Evolutionary conservation across 139 green algal genomes (phyloP).

Genomic region (Marvania coccoides): DNA sequence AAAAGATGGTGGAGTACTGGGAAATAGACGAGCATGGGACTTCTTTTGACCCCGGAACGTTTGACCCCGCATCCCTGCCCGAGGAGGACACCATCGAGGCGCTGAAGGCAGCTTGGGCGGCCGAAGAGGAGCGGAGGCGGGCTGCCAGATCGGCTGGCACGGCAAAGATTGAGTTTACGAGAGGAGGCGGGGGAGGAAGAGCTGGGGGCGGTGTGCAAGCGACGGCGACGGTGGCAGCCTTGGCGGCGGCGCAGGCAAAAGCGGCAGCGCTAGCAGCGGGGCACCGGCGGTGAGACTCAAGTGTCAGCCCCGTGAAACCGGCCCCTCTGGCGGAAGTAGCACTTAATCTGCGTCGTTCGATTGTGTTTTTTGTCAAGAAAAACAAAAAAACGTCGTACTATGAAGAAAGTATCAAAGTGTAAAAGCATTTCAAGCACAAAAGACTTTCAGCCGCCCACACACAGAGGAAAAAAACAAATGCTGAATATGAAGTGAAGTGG

Average conservation of each 20-base stretch:
- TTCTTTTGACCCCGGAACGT: conserved; percentile 33
- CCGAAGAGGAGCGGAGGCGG: conserved; percentile 17
- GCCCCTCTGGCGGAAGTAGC: too few species aligned
- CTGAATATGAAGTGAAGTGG: neutral
- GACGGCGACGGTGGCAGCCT: neutral
- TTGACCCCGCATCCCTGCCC: conserved; percentile 22
- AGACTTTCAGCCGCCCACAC: neutral
- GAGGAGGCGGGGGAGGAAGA: neutral
- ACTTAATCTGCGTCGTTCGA: too few species aligned
- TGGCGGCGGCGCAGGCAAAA: neutral
- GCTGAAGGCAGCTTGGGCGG: neutral
- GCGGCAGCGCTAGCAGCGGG: neutral
- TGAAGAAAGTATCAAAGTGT: neutral
- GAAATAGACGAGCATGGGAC: conserved; percentile 52
- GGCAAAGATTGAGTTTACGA: conserved; percentile 13
- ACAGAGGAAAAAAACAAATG: neutral
- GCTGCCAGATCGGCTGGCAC: neutral
- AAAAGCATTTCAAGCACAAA: neutral
- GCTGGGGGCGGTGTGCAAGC: neutral
- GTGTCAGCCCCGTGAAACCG: too few species aligned
- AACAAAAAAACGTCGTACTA: too few species aligned
- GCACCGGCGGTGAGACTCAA: neutral
- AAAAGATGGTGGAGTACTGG: conserved; percentile 58
- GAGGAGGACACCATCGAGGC: conserved; percentile 21
- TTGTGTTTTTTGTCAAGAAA: too few species aligned